Percentiles rank a stretch among this genome's conserved stretches.
phyloP scores from a whole-genome alignment of 495 filamentous ascomycete genomes.

The Penicillium macrosclerotiorum region DNA sequence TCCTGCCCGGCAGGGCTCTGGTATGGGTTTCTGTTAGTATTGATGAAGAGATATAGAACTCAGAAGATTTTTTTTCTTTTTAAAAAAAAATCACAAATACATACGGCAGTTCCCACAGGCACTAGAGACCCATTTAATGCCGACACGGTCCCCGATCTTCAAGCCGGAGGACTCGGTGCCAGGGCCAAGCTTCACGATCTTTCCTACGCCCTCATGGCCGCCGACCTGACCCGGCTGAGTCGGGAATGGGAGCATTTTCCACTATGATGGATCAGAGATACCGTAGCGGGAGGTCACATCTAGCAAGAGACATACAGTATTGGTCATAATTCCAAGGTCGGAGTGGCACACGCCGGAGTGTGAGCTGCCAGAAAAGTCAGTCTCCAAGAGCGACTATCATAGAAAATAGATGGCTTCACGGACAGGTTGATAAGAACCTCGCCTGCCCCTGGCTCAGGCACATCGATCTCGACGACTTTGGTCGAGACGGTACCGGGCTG shows the following conservation, averaged over 20 bases:
- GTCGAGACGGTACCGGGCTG: conserved; percentile 68
- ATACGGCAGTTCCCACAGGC: conserved; percentile 49
- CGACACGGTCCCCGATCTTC: conserved; percentile 66
- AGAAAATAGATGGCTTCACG: not conserved
- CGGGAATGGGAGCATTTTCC: conserved; percentile 57
- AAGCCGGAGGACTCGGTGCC: conserved; percentile 49
- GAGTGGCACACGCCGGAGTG: conserved; percentile 72
- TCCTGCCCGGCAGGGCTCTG: conserved; percentile 55
- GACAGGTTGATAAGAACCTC: conserved; percentile 68
- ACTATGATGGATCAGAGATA: conserved; percentile 30
- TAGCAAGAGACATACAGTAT: conserved; percentile 31
- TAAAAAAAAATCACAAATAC: too few species aligned
- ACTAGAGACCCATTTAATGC: conserved; percentile 55
- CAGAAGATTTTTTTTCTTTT: not conserved
- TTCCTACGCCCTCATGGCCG: conserved; percentile 62
- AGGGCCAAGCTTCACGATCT: conserved; percentile 59
- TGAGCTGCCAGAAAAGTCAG: conserved; percentile 38
- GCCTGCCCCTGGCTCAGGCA: conserved; percentile 62
- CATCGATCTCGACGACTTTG: conserved; percentile 62
- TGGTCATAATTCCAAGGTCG: conserved; percentile 62
- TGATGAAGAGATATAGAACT: not conserved
- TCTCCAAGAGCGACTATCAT: not conserved
- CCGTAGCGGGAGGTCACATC: not conserved
- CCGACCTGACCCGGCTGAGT: conserved; percentile 65
- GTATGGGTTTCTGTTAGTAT: not conserved